These are phyloP conservation scores for Aristolochia contorta DNA, from an alignment of 164 flowering plant genomes.

Conservation along the genomic window DNA sequence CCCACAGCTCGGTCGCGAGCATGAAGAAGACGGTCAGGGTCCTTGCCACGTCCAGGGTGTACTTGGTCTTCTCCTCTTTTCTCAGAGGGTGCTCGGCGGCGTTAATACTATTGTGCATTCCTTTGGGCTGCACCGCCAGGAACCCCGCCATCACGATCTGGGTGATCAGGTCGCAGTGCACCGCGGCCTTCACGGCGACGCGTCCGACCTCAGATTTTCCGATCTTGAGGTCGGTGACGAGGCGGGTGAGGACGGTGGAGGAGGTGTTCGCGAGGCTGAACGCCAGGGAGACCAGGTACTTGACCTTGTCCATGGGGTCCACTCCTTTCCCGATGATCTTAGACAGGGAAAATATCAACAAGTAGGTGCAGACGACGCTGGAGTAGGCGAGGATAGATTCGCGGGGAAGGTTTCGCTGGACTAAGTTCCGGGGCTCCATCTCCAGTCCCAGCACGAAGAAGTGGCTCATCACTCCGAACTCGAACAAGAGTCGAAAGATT, in stretches of 20 bases:
- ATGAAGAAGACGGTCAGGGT: background rate
- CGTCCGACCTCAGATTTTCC: slow-evolving; percentile 64
- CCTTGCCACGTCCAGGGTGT: background rate
- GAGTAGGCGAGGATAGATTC: slow-evolving; percentile 43
- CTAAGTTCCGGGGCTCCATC: slow-evolving; percentile 37
- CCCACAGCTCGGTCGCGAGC: slow-evolving; percentile 16
- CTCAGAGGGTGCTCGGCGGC: no score
- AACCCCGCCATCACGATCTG: slow-evolving; percentile 28
- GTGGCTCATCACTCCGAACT: slow-evolving; percentile 12
- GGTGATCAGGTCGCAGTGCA: slow-evolving; percentile 43
- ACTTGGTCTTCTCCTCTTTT: no score
- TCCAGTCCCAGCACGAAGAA: slow-evolving; percentile 69
- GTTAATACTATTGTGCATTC: no score
- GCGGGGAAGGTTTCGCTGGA: slow-evolving; percentile 25
- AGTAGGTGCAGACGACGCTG: slow-evolving; percentile 29
- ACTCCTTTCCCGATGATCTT: no score
- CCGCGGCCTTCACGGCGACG: slow-evolving; percentile 36
- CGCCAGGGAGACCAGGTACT: slow-evolving; percentile 13
- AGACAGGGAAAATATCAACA: slow-evolving; percentile 11
- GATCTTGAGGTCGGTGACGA: slow-evolving; percentile 57
- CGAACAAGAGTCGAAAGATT: background rate
- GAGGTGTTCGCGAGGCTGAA: slow-evolving; percentile 37
- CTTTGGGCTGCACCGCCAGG: background rate
- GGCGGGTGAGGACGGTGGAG: slow-evolving; percentile 51
- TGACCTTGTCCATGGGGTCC: no score